Percentiles rank a stretch among this genome's conserved stretches.
phyloP scores from a whole-genome alignment of 306 rosid species.

The Cicer bijugum region DNA sequence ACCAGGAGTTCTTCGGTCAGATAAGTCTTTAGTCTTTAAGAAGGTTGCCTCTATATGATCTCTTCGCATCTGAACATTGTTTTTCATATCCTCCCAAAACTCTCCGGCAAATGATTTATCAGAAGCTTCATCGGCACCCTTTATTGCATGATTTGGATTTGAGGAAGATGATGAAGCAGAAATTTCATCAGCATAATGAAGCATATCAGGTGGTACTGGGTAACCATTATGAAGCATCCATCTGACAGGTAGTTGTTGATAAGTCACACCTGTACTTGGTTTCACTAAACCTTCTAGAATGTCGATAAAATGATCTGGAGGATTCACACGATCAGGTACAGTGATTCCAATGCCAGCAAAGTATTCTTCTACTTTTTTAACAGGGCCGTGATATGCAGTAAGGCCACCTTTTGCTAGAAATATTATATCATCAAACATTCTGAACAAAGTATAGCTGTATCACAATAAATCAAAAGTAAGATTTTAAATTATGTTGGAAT shows the following conservation, averaged over 20 bases:
- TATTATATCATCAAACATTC: conserved; percentile 82
- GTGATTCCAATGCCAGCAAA: conserved; percentile 71
- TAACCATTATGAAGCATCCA: conserved; percentile 91
- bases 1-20: conserved; percentile 71
- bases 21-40: conserved; percentile 58
- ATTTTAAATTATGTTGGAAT: conserved; percentile 28
- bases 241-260: conserved; percentile 72
- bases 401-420: conserved; percentile 87
- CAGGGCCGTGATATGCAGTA: conserved; percentile 80
- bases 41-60: conserved; percentile 59
- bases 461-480: conserved; percentile 35
- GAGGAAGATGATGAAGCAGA: conserved; percentile 57
- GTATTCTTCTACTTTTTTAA: conserved; percentile 80
- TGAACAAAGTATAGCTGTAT: conserved; percentile 73
- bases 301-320: conserved; percentile 85
- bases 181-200: conserved; percentile 62
- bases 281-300: conserved; percentile 77
- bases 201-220: conserved; percentile 74
- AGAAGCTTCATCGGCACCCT: conserved; percentile 37
- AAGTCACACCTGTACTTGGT: conserved; percentile 57
- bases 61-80: conserved; percentile 49
- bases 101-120: conserved; percentile 66
- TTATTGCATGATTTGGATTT: conserved; percentile 25
- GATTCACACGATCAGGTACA: conserved; percentile 83
- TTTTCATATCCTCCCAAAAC: conserved; percentile 69